Conservation (phyloP, 768 basidiomycete genomes). For the Leccinum barrowsii region DNA sequence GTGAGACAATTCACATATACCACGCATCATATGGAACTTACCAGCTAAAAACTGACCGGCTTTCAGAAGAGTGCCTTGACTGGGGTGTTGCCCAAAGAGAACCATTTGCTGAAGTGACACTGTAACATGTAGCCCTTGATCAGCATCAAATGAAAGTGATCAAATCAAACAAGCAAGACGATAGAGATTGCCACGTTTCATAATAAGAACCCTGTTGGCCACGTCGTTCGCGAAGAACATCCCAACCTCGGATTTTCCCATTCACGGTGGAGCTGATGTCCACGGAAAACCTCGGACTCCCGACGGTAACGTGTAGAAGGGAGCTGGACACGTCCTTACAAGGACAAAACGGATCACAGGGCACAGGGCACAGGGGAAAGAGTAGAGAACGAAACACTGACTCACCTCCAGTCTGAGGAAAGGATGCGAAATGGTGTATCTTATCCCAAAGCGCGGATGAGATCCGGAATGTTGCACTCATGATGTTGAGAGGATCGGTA, state of each 20-base stretch:
- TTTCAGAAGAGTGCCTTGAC: conserved; percentile 17
- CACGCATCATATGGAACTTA: neutral
- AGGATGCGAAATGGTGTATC: conserved; percentile 87
- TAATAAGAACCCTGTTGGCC: neutral
- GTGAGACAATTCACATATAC: neutral
- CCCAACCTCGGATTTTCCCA: neutral
- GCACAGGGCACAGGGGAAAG: too few species aligned
- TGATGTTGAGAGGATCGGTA: conserved; percentile 10
- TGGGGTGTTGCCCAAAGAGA: conserved; percentile 17
- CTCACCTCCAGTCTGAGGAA: conserved; percentile 88
- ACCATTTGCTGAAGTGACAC: conserved; percentile 18
- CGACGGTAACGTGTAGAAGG: neutral
- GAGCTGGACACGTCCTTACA: neutral
- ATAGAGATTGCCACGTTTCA: neutral
- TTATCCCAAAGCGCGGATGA: conserved; percentile 79
- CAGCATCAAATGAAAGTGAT: conserved; percentile 4
- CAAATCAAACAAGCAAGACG: neutral
- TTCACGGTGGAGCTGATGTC: neutral
- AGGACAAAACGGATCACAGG: neutral
- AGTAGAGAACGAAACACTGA: conserved; percentile 2
- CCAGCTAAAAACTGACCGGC: conserved; percentile 15
- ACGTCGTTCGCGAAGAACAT: neutral
- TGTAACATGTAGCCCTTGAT: neutral
- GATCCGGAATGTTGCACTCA: conserved; percentile 60
- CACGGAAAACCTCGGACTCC: neutral